Percentiles rank a stretch among this genome's conserved stretches.
Evolutionary conservation across 768 basidiomycete genomes (phyloP).

Genomic region (Amanita exitialis): DNA sequence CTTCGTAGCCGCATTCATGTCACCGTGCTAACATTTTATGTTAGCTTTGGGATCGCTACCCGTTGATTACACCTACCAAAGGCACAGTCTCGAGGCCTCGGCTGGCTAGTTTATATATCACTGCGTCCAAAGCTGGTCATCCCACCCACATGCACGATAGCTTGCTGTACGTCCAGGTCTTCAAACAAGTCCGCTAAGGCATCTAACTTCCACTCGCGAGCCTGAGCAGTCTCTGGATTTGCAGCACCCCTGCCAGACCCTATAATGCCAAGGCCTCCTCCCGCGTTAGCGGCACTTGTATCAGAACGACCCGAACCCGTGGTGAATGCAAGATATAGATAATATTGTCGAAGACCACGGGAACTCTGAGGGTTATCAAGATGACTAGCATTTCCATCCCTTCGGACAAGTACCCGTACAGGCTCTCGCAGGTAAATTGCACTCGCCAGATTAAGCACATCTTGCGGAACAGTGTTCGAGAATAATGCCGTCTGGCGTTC

Average conservation of each 20-base stretch:
- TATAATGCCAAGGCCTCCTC: constrained; percentile 77
- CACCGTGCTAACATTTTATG: constrained; percentile 58
- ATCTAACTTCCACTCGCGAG: constrained; percentile 92
- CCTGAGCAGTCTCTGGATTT: constrained; percentile 75
- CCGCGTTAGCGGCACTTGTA: constrained; percentile 29
- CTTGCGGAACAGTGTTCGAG: constrained; percentile 96
- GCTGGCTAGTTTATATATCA: constrained; percentile 82
- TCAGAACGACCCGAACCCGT: constrained; percentile 63
- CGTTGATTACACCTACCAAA: constrained; percentile 44
- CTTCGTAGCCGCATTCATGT: constrained; percentile 81
- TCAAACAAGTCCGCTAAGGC: constrained; percentile 86
- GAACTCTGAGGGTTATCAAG: constrained; percentile 59
- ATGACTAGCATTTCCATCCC: constrained; percentile 75
- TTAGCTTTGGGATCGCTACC: constrained; percentile 10
- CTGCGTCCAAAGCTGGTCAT: constrained; percentile 80
- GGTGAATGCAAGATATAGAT: constrained; percentile 92
- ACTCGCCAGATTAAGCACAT: constrained; percentile 91
- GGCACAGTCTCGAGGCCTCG: constrained; percentile 83
- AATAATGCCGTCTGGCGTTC: constrained; percentile 93
- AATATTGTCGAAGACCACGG: constrained; percentile 88
- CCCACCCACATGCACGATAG: constrained; percentile 83
- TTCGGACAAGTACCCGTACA: constrained; percentile 92
- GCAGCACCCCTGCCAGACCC: constrained; percentile 82
- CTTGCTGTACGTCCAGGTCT: constrained; percentile 72
- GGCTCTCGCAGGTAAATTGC: constrained; percentile 93